These are phyloP conservation scores for Pichia kluyveri DNA, from an alignment of 805 yeast genomes.

Conservation along the genomic window DNA sequence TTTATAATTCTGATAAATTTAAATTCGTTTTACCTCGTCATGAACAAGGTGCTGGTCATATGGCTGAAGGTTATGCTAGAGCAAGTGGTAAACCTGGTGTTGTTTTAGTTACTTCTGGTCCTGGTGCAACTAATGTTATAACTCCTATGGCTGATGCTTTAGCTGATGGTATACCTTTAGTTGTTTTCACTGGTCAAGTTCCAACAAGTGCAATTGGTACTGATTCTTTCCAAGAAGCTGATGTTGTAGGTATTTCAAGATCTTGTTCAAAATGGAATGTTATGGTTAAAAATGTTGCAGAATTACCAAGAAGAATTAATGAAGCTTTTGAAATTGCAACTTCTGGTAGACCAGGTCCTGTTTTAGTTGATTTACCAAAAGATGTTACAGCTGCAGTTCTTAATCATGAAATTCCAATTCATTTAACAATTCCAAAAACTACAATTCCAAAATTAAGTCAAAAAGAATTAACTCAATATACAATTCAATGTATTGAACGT, in stretches of 20 bases:
- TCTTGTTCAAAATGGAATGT: slow-evolving; percentile 99
- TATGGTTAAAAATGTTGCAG: slow-evolving; percentile 92
- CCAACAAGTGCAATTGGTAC: slow-evolving; percentile 94
- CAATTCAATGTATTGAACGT: slow-evolving; percentile 61
- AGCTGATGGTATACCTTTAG: slow-evolving; percentile 94
- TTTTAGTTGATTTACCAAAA: slow-evolving; percentile 93
- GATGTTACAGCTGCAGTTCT: slow-evolving; percentile 93
- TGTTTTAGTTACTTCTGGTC: slow-evolving; percentile 97
- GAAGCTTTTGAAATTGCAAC: slow-evolving; percentile 98
- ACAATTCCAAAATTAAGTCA: slow-evolving; percentile 65
- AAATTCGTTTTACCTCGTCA: slow-evolving; percentile 90
- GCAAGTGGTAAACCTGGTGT: slow-evolving; percentile 96
- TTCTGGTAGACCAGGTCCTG: slow-evolving; percentile 97
- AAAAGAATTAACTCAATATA: slow-evolving; percentile 63
- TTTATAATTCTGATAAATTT: slow-evolving; percentile 82
- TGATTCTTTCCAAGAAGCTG: slow-evolving; percentile 99
- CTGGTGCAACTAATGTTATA: slow-evolving; percentile 96
- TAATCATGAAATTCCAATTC: slow-evolving; percentile 75
- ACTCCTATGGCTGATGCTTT: slow-evolving; percentile 99
- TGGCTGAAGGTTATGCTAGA: slow-evolving; percentile 99
- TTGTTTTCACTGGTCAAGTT: slow-evolving; percentile 96
- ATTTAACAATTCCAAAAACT: slow-evolving; percentile 65
- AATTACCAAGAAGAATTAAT: slow-evolving; percentile 88
- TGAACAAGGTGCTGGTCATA: slow-evolving; percentile 99
- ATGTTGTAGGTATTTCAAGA: slow-evolving; percentile 92